Evolutionary conservation across 1,139 yeast species (phyloP), one percentile per base, ranked within the genome.

Genomic region (Debaryomyces sp.): DNA sequence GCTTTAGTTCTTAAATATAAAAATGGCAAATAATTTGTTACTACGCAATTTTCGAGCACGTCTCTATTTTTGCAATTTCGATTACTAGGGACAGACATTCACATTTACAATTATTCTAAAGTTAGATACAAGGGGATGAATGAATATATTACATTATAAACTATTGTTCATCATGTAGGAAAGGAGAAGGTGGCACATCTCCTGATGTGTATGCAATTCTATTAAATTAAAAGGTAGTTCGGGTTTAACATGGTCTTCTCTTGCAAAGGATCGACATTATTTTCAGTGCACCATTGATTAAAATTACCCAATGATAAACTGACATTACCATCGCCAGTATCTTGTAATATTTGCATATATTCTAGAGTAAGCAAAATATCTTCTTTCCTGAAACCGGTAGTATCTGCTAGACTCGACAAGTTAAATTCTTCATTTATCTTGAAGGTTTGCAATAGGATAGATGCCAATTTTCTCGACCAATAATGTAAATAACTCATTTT

Each of bases 361-460:
- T 83, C 83, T 47, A 91, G 66, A 0, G 96, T 80, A 57, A 80
- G 67, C 3, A 85, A 63, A 1, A 90, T 74, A 63, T 92, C 97
- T 34, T 82, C 86, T 10, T 75, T 75, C 48, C 95, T 71, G 51
- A 90, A 85, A 0, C 94, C 92, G 0, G 96, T 88, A 2, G 61
- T 64, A 9, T 62, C 62, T 0, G 92, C 75, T 1, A 92, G 63
- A 4, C 78, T 74, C 8, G 73, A 73, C n/a, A 89, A 60, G 0
- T 84, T 73, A 9, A 82, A 63, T 10, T 26, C 47, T 4, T 61
- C 56, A 2, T 53, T 51, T 6, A 60, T 54, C n/a, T 33, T 49
- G 42, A 48, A 40, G 33, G 51, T 43, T 37, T 50, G 29, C 41
- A 48, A 27, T 22, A 67, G 50, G 24, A 64, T 47, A 15, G 54